Evolutionary conservation across 1,284 basidiomycete genomes (phyloP), one percentile per base, ranked within the genome.

Genomic region (Sporisorium graminicola): DNA sequence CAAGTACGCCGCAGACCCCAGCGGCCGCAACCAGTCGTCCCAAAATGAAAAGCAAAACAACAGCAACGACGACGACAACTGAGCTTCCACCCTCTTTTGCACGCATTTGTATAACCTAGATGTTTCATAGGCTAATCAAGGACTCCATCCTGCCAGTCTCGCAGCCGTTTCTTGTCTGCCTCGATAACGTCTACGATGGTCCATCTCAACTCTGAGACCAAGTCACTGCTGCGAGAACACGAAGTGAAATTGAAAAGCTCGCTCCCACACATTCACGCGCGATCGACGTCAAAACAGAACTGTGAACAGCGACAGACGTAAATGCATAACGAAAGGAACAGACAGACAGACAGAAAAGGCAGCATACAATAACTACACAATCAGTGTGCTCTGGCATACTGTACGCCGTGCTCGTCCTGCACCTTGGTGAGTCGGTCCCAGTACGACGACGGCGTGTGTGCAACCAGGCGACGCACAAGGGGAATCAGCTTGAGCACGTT

Each of bases 371-470:
- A 12, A 26, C 18, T 13, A 26, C 20, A 31, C 16, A 6, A 24
- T 63, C 57, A 75, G 35, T 75, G 73, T 29, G 47, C 54, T 40
- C 22, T 29, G 37, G 18, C 20, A 31, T 61, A 76, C 24, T 72
- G 58, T 29, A 76, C 22, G 29, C 44, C 49, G 24, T 57, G 35
- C 44, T 65, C 65, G 18, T 59, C 44, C n/a, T 68, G 65, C 49
- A 76, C 69, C 46, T 71, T 67, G 50, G 61, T 68, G 18, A 76
- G 61, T 8, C 65, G 61, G 10, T 58, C 69, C 74, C 74, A 76
- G 59, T 76, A 76, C 12, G 46, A 72, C 31, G 74, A 72, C 3
- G 74, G 74, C 31, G 63, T 6, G 40, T 76, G 74, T 14, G 65
- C 68, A 35, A 67, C 54, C 16, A 58, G 26, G 20, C 75, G 73